A percentile compares a stretch with the other conserved stretches of the same genome.
Conservation (phyloP, 2,329 filamentous ascomycete species). For the Pezicula neosporulosa region DNA sequence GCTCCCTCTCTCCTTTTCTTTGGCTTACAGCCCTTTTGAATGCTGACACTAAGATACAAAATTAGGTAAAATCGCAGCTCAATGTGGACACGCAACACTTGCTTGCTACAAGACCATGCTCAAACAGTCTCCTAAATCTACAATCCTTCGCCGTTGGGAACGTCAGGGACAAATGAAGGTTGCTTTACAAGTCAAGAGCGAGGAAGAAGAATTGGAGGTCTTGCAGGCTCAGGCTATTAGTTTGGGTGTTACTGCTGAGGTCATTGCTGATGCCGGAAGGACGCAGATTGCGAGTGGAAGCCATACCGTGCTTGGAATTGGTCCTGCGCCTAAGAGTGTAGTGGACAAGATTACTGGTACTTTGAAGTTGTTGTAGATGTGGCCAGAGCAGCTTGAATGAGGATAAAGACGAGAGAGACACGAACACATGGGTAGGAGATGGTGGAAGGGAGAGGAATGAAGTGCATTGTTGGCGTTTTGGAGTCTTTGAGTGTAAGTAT, state of each 20-base stretch:
- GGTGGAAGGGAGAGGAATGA: too few relatives aligned
- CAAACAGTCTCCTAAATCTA: conserved; percentile 48
- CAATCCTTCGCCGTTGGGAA: conserved; percentile 82
- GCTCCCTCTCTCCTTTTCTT: not conserved
- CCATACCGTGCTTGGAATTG: conserved; percentile 84
- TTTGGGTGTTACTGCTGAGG: conserved; percentile 80
- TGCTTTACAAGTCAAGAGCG: conserved; percentile 81
- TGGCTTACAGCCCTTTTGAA: not conserved
- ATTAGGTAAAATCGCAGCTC: conserved; percentile 91
- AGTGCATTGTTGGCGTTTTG: too few relatives aligned
- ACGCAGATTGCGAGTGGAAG: conserved; percentile 96
- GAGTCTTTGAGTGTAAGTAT: too few relatives aligned
- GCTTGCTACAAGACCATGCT: conserved; percentile 90
- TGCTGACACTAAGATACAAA: conserved; percentile 1
- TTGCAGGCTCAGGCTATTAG: conserved; percentile 76
- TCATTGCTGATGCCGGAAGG: conserved; percentile 92
- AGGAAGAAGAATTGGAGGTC: conserved; percentile 77
- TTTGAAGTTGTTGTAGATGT: conserved; percentile 71
- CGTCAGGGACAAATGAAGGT: conserved; percentile 85
- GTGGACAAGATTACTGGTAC: conserved; percentile 83
- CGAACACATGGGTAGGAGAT: too few relatives aligned
- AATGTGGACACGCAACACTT: conserved; percentile 92
- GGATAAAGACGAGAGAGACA: too few relatives aligned
- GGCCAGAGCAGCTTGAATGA: too few relatives aligned
- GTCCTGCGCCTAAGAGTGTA: conserved; percentile 77